Conservation (phyloP, 768 basidiomycete species). For the Erythrobasidium yunnanense region DNA sequence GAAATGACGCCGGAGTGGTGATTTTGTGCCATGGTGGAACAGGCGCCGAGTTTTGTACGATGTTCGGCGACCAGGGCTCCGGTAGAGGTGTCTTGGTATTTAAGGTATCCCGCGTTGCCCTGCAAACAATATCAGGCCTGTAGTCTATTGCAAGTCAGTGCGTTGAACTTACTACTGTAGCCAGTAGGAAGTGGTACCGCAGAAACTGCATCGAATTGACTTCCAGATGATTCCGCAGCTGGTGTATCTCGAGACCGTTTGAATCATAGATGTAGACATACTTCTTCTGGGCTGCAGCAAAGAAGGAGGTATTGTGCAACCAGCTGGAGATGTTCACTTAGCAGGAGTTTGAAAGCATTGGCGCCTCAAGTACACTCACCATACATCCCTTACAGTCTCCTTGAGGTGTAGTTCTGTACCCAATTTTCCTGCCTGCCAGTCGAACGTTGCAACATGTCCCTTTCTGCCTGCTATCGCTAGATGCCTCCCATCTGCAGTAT, state of each 20-base stretch:
- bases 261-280: conserved; percentile 93
- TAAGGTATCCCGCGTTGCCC: conserved; percentile 82
- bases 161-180: conserved; percentile 55
- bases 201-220: conserved; percentile 82
- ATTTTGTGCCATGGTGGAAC: conserved; percentile 78
- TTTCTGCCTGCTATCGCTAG: conserved; percentile 69
- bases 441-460: conserved; percentile 86
- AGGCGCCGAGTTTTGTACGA: conserved; percentile 78
- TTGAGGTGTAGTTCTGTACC: conserved; percentile 78
- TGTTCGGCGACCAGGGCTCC: conserved; percentile 76
- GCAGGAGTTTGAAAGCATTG: conserved; percentile 41
- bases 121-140: conserved; percentile 24
- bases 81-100: conserved; percentile 94
- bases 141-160: background rate
- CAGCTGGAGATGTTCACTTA: conserved; percentile 50
- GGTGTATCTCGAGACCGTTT: conserved; percentile 83
- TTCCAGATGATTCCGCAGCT: conserved; percentile 71
- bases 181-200: conserved; percentile 90
- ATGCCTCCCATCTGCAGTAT: conserved; percentile 83
- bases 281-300: conserved; percentile 91
- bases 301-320: conserved; percentile 82
- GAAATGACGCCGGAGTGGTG: conserved; percentile 85
- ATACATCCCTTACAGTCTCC: conserved; percentile 85
- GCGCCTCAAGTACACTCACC: conserved; percentile 45
- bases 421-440: conserved; percentile 76